phyloP scores from a whole-genome alignment of 345 rosid genomes.

The Dovyalis caffra region DNA sequence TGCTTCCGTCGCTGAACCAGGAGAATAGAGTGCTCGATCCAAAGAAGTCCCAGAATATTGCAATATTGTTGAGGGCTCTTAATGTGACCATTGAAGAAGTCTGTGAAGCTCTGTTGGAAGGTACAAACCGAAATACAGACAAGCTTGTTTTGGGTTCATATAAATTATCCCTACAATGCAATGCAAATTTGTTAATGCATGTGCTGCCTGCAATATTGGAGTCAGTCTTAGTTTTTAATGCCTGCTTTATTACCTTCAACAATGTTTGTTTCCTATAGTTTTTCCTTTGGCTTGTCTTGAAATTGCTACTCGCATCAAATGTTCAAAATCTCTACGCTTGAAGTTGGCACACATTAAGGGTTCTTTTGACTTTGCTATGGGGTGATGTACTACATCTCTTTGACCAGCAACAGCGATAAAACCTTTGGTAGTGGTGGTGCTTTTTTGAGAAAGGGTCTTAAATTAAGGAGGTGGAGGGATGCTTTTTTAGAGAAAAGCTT shows the following conservation, averaged over 20 bases:
- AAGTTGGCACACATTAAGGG: background rate
- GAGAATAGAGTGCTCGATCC: slow-evolving; percentile 85
- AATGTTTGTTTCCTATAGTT: background rate
- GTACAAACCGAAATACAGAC: slow-evolving; percentile 27
- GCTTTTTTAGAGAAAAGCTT: background rate
- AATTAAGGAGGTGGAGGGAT: background rate
- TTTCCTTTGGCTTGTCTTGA: background rate
- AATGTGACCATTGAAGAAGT: slow-evolving; percentile 93
- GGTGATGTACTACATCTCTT: background rate
- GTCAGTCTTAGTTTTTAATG: background rate
- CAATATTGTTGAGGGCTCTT: slow-evolving; percentile 87
- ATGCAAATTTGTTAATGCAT: background rate
- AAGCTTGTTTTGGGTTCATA: background rate
- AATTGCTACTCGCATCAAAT: background rate
- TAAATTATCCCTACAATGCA: background rate
- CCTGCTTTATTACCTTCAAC: background rate
- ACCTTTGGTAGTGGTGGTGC: background rate
- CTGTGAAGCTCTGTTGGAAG: slow-evolving; percentile 87
- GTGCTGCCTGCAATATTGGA: background rate
- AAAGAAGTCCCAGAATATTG: slow-evolving; percentile 86
- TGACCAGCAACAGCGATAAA: background rate
- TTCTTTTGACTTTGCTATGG: background rate
- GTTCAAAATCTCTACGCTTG: background rate
- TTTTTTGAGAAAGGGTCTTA: background rate
- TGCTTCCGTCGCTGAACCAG: slow-evolving; percentile 35